Evolutionary conservation across 2,329 filamentous ascomycete genomes (phyloP).

Genomic region (Stylonectria norvegica): DNA sequence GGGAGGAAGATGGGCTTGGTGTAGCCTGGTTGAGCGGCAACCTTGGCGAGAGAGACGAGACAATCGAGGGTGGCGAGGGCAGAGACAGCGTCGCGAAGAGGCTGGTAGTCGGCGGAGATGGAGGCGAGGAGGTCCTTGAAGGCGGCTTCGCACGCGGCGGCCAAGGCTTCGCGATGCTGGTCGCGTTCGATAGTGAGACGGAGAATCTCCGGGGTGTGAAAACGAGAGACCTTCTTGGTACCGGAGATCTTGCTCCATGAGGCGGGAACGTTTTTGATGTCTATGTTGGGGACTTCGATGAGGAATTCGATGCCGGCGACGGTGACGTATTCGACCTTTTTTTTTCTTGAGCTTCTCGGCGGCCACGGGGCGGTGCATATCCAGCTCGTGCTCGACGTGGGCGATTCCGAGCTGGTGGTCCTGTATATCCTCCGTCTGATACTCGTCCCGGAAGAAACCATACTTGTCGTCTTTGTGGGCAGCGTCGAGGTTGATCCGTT

Average conservation of each 20-base stretch:
- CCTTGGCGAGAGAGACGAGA: slow-evolving; percentile 77
- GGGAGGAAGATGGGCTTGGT: slow-evolving; percentile 67
- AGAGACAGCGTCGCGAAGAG: slow-evolving; percentile 82
- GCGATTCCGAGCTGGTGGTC: slow-evolving; percentile 88
- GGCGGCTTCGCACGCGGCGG: slow-evolving; percentile 83
- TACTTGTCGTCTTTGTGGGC: slow-evolving; percentile 91
- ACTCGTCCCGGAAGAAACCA: slow-evolving; percentile 80
- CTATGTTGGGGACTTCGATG: slow-evolving; percentile 81
- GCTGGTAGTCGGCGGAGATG: slow-evolving; percentile 81
- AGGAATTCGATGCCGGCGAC: slow-evolving; percentile 91
- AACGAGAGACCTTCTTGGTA: slow-evolving; percentile 87
- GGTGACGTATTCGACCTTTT: slow-evolving; percentile 71
- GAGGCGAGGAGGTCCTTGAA: slow-evolving; percentile 69
- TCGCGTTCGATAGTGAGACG: slow-evolving; percentile 81
- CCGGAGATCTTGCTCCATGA: slow-evolving; percentile 94
- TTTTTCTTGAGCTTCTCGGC: slow-evolving; percentile 70
- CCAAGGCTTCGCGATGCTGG: slow-evolving; percentile 89
- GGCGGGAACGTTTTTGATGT: slow-evolving; percentile 83
- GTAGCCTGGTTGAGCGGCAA: slow-evolving; percentile 86
- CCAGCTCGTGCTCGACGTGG: slow-evolving; percentile 85
- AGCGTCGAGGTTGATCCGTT: slow-evolving; percentile 80
- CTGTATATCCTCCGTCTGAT: slow-evolving; percentile 85
- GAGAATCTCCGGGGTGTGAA: slow-evolving; percentile 90
- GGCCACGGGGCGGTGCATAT: slow-evolving; percentile 69
- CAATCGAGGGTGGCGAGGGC: slow-evolving; percentile 86